A percentile compares a stretch with the other conserved stretches of the same genome.
These are phyloP conservation scores for Neurospora sp. DNA, from an alignment of 495 filamentous ascomycete genomes.

Conservation along the genomic window DNA sequence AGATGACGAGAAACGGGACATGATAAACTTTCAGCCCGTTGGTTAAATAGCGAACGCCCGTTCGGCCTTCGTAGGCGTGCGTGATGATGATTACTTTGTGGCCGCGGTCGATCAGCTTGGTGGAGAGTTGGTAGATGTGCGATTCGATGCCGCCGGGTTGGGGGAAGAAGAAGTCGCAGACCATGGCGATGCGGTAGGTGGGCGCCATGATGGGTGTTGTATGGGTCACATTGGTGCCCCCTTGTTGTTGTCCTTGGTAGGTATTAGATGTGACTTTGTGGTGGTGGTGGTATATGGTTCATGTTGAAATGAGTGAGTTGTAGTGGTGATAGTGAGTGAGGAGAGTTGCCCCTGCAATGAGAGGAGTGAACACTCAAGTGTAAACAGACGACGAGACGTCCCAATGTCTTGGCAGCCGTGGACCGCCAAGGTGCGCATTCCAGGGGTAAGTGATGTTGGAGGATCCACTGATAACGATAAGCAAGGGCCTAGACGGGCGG, in stretches of 20 bases:
- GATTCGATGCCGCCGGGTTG: conserved; percentile 94
- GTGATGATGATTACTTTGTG: conserved; percentile 98
- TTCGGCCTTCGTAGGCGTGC: conserved; percentile 86
- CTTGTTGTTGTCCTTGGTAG: no score
- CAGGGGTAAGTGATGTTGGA: background rate
- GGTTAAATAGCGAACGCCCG: conserved; percentile 91
- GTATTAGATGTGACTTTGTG: background rate
- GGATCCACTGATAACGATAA: conserved; percentile 17
- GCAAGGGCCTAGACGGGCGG: conserved; percentile 8
- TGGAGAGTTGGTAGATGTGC: conserved; percentile 96
- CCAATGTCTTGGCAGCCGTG: background rate
- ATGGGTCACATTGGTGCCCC: background rate
- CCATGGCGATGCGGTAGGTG: conserved; percentile 67
- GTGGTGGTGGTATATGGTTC: background rate
- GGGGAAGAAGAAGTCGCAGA: conserved; percentile 98
- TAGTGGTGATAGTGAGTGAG: background rate
- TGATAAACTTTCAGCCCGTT: conserved; percentile 98
- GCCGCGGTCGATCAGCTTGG: conserved; percentile 90
- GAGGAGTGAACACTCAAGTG: background rate
- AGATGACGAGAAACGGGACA: conserved; percentile 90
- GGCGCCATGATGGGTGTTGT: conserved; percentile 36
- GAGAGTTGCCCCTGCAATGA: background rate
- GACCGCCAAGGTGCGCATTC: background rate
- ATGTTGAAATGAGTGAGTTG: background rate
- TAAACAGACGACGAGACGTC: background rate